These are phyloP conservation scores for Candida piceae DNA, from an alignment of 805 yeast species.

Conservation along the genomic window DNA sequence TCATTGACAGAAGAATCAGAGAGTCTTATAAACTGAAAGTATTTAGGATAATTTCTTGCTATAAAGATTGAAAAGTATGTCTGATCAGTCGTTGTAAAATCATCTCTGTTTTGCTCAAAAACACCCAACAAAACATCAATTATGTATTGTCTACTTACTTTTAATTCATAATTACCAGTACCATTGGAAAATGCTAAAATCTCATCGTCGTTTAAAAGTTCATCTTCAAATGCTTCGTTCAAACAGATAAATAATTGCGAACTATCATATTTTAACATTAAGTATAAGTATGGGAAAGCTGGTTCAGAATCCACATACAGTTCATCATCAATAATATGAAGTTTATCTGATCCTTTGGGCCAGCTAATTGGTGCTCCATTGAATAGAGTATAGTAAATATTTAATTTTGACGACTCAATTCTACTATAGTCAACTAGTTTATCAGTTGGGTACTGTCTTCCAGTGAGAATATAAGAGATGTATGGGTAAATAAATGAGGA, in stretches of 20 bases:
- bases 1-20: conserved; percentile 52
- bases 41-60: conserved; percentile 79
- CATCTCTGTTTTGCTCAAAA: conserved; percentile 33
- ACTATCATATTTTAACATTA: conserved; percentile 51
- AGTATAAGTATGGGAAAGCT: conserved; percentile 65
- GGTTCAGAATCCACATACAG: conserved; percentile 33
- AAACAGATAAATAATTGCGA: conserved; percentile 60
- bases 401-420: conserved; percentile 40
- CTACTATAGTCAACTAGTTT: conserved; percentile 33
- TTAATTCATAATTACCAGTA: conserved; percentile 23
- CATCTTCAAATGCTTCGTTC: conserved; percentile 81
- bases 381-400: conserved; percentile 54
- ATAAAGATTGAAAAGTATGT: conserved; percentile 59
- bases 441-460: conserved; percentile 78
- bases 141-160: conserved; percentile 69
- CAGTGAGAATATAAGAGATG: conserved; percentile 64
- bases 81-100: conserved; percentile 27
- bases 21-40: conserved; percentile 72
- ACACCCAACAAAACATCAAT: conserved; percentile 66
- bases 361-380: conserved; percentile 46
- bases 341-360: conserved; percentile 36
- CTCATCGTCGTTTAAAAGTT: conserved; percentile 61
- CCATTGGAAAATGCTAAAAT: conserved; percentile 19
- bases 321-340: conserved; percentile 29
- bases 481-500: conserved; percentile 48